Percentiles rank a stretch among this genome's conserved stretches.
Conservation (phyloP, 208 protist genomes). For the Trypanosoma avium region DNA sequence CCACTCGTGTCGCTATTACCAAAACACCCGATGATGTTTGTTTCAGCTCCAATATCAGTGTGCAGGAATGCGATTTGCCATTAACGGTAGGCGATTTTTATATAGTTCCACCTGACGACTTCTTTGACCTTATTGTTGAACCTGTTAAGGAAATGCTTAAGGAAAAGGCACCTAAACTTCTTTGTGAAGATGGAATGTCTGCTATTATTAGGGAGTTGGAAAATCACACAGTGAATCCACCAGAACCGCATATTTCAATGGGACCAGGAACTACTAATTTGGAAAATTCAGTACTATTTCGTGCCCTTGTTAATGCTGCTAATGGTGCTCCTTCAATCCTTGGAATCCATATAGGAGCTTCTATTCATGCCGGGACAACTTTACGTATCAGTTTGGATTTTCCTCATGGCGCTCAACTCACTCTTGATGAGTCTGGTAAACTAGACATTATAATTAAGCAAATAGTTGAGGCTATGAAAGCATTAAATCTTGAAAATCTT, state of each 20-base stretch:
- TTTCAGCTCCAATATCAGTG: not conserved
- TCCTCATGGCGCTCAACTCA: not conserved
- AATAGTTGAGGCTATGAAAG: not conserved
- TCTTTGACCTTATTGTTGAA: not conserved
- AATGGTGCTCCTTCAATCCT: not conserved
- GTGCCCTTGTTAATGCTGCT: not conserved
- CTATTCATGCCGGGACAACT: constrained; percentile 1
- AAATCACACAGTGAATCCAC: not conserved
- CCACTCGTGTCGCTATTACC: not conserved
- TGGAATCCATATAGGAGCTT: not conserved
- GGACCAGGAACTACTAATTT: not conserved
- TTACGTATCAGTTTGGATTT: constrained; percentile 3
- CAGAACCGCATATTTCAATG: not conserved
- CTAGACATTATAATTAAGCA: not conserved
- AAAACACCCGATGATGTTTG: not conserved
- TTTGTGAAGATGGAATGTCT: not conserved
- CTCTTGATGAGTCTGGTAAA: not conserved
- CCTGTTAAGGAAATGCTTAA: not conserved
- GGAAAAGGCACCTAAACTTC: not conserved
- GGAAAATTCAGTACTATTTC: not conserved
- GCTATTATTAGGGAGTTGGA: not conserved
- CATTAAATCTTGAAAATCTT: not conserved
- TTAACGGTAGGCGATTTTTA: not conserved
- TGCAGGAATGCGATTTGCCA: not conserved
- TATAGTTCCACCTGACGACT: not conserved